Evolutionary conservation across 352 stramenopile species (phyloP).

Genomic region (Phytopythium litorale): DNA sequence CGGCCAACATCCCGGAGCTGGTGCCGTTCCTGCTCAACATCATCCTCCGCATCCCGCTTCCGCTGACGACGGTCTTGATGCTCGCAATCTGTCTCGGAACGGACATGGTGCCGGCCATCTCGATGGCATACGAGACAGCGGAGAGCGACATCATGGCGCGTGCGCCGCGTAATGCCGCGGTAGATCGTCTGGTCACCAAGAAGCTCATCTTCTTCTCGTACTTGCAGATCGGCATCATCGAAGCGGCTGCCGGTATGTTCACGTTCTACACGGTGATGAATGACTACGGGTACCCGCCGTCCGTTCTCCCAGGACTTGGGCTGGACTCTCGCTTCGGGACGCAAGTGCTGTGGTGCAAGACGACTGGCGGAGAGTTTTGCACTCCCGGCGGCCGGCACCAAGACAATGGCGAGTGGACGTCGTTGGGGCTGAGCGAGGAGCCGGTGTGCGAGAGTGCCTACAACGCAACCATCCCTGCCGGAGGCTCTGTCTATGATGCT

Average conservation of each 20-base stretch:
- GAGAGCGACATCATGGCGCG: slow-evolving; percentile 89
- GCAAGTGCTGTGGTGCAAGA: slow-evolving; percentile 76
- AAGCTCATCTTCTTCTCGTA: slow-evolving; percentile 91
- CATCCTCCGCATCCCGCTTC: slow-evolving; percentile 79
- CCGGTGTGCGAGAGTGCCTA: slow-evolving; percentile 21
- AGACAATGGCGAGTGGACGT: slow-evolving; percentile 13
- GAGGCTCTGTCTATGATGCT: slow-evolving; percentile 29
- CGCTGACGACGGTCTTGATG: slow-evolving; percentile 91
- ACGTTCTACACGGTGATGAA: slow-evolving; percentile 87
- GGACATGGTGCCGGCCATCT: slow-evolving; percentile 92
- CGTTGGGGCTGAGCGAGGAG: slow-evolving; percentile 16
- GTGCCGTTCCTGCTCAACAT: slow-evolving; percentile 86
- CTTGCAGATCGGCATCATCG: slow-evolving; percentile 85
- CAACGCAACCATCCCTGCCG: slow-evolving; percentile 21
- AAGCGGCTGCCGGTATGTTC: slow-evolving; percentile 85
- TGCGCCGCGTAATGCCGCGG: slow-evolving; percentile 66
- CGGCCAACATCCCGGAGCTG: slow-evolving; percentile 90
- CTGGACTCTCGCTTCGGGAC: slow-evolving; percentile 54
- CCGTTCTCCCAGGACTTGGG: slow-evolving; percentile 53
- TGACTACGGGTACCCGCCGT: slow-evolving; percentile 80
- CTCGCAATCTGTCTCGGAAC: slow-evolving; percentile 89
- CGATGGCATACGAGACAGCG: slow-evolving; percentile 88
- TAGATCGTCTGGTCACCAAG: slow-evolving; percentile 85
- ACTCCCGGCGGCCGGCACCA: slow-evolving; percentile 26
- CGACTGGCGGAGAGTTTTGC: slow-evolving; percentile 53